phyloP scores from a whole-genome alignment of 1,284 basidiomycete species.

The Apiotrichum siamense region DNA sequence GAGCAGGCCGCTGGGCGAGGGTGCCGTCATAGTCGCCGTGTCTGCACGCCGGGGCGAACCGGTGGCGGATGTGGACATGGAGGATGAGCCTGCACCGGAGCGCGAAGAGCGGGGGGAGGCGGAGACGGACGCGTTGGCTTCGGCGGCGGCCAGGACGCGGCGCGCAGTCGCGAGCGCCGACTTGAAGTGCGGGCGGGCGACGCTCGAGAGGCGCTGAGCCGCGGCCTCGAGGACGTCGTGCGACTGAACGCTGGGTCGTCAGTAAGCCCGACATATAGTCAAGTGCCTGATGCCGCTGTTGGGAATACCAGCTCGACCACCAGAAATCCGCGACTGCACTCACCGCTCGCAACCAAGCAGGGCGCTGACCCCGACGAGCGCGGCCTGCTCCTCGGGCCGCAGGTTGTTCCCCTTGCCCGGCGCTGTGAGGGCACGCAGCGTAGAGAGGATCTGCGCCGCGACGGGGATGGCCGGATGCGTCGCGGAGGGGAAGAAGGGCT shows the following conservation, averaged over 20 bases:
- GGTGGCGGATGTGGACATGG: not conserved
- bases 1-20: not conserved
- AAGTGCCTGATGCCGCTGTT: not conserved
- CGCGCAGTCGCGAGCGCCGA: slow-evolving; percentile 26
- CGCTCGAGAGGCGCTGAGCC: slow-evolving; percentile 38
- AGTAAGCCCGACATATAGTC: not conserved
- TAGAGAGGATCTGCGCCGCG: slow-evolving; percentile 34
- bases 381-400: slow-evolving; percentile 33
- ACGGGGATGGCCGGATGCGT: slow-evolving; percentile 40
- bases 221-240: slow-evolving; percentile 32
- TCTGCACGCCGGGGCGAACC: slow-evolving; percentile 1
- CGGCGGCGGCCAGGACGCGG: slow-evolving; percentile 18
- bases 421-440: slow-evolving; percentile 34
- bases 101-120: too few species aligned
- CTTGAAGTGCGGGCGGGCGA: slow-evolving; percentile 37
- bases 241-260: slow-evolving; percentile 26
- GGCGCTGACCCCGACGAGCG: slow-evolving; percentile 41
- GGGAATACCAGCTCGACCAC: too few species aligned
- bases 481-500: slow-evolving; percentile 37
- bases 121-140: not conserved
- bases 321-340: too few species aligned
- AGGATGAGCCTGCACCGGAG: not conserved
- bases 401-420: slow-evolving; percentile 40
- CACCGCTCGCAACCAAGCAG: slow-evolving; percentile 44
- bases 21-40: not conserved